Evolutionary conservation across 495 filamentous ascomycete species (phyloP).

Genomic region (Penicillium fimorum): DNA sequence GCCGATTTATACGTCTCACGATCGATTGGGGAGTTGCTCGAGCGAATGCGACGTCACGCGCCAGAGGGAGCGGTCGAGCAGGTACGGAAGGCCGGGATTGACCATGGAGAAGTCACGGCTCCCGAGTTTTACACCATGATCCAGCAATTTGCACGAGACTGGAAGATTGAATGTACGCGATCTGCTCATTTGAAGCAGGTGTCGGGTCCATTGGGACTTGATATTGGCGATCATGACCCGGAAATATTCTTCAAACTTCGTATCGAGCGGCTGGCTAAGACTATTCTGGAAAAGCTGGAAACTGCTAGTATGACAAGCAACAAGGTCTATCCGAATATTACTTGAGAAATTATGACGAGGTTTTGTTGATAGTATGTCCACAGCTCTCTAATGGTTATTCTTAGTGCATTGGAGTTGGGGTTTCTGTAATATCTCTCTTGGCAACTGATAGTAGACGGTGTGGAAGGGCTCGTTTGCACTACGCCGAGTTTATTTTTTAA

Average conservation of each 20-base stretch:
- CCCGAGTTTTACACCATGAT: constrained; percentile 9
- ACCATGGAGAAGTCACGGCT: background rate
- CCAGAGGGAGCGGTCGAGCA: background rate
- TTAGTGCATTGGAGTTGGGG: background rate
- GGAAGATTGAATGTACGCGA: constrained; percentile 5
- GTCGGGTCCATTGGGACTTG: background rate
- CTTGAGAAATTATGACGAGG: background rate
- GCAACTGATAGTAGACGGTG: background rate
- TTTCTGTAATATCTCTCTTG: background rate
- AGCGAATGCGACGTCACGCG: background rate
- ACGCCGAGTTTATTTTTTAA: background rate
- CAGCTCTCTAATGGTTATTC: background rate
- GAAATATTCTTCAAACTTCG: constrained; percentile 1
- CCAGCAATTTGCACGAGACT: constrained; percentile 5
- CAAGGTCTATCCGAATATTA: constrained; percentile 1
- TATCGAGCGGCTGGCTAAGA: constrained; percentile 2
- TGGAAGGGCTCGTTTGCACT: background rate
- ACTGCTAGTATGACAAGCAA: background rate
- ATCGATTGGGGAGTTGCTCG: background rate
- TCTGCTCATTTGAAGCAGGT: background rate
- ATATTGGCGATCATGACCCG: background rate
- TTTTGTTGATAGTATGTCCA: background rate
- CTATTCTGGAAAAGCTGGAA: background rate
- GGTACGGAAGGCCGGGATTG: background rate
- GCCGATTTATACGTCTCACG: constrained; percentile 5